phyloP scores from a whole-genome alignment of 495 filamentous ascomycete species.

The Usnea hakonensis region DNA sequence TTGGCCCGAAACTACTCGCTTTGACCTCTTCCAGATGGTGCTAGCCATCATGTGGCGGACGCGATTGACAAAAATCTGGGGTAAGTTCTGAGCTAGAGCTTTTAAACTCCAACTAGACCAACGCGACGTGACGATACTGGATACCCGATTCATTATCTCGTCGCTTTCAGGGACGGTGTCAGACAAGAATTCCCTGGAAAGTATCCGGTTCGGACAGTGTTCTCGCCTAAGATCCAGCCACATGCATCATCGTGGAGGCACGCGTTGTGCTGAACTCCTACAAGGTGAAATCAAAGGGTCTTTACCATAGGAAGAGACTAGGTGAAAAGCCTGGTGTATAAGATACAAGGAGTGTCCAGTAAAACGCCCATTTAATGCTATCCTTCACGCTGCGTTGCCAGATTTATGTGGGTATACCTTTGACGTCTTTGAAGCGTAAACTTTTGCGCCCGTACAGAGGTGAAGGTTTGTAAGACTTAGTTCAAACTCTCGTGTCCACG shows the following conservation, averaged over 20 bases:
- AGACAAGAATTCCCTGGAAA: neutral
- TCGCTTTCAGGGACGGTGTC: neutral
- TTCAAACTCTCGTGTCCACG: neutral
- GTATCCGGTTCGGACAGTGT: neutral
- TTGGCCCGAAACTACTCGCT: no score
- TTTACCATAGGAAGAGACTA: neutral
- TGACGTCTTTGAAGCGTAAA: neutral
- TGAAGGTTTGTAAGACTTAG: neutral
- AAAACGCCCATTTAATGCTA: neutral
- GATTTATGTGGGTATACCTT: neutral
- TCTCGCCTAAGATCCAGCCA: neutral
- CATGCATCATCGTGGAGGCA: neutral
- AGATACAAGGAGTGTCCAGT: neutral
- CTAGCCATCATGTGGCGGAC: neutral
- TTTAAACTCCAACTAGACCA: neutral
- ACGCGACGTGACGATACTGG: neutral
- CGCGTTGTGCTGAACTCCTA: no score
- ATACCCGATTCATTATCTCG: no score
- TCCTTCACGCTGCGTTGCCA: neutral
- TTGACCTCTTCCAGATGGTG: neutral
- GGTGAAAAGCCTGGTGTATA: neutral
- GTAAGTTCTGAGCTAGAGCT: neutral
- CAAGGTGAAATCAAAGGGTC: neutral
- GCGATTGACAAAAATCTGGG: neutral
- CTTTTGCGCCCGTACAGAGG: neutral